These are phyloP conservation scores for Candida andamanensis DNA, from an alignment of 805 yeast genomes.

Conservation along the genomic window DNA sequence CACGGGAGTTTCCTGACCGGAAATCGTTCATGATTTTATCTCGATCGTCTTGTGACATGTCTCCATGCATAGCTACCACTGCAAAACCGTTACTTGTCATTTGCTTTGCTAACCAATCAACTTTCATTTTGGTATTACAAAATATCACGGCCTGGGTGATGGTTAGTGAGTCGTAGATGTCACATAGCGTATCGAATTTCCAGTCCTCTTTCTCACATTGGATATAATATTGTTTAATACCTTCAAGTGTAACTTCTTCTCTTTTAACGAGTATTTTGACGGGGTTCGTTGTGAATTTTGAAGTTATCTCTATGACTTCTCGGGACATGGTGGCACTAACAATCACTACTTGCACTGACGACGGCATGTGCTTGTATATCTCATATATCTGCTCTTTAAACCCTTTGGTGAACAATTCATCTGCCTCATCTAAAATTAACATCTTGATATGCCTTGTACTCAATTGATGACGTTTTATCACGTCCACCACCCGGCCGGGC, in stretches of 20 bases:
- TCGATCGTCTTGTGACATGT: constrained; percentile 91
- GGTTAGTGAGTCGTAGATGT: constrained; percentile 88
- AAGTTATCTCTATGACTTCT: constrained; percentile 87
- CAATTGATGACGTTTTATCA: constrained; percentile 79
- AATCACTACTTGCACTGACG: constrained; percentile 85
- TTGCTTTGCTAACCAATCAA: constrained; percentile 81
- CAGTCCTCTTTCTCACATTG: constrained; percentile 88
- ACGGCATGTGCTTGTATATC: constrained; percentile 78
- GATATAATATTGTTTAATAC: constrained; percentile 87
- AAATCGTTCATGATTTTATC: constrained; percentile 94
- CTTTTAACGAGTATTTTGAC: constrained; percentile 89
- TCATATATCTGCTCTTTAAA: constrained; percentile 95
- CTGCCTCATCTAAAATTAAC: constrained; percentile 94
- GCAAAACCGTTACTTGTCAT: constrained; percentile 80
- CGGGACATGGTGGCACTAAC: constrained; percentile 92
- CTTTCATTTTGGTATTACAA: constrained; percentile 95
- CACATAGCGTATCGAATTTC: constrained; percentile 93
- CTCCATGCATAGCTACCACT: constrained; percentile 95
- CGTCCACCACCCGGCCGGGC: constrained; percentile 91
- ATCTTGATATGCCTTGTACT: constrained; percentile 74
- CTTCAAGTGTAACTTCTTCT: constrained; percentile 91
- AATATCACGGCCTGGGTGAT: constrained; percentile 97
- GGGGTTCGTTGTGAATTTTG: constrained; percentile 89
- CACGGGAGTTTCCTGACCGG: constrained; percentile 89
- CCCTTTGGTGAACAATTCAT: constrained; percentile 87